These are phyloP conservation scores for Penicillium samsonianum DNA, from an alignment of 495 filamentous ascomycete species.

Conservation along the genomic window DNA sequence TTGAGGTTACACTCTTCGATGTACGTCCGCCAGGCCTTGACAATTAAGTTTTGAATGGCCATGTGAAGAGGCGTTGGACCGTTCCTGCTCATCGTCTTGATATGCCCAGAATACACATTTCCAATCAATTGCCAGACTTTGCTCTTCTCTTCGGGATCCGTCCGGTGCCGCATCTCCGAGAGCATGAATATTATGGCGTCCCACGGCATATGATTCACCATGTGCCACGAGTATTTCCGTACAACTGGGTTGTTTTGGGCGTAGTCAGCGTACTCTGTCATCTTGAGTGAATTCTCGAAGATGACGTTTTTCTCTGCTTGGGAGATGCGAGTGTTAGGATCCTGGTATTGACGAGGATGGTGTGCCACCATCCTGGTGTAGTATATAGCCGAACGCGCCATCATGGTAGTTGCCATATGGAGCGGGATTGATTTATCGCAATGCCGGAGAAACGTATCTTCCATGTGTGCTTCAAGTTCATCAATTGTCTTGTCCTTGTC, in stretches of 20 bases:
- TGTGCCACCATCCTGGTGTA: constrained; percentile 40
- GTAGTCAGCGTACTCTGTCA: constrained; percentile 38
- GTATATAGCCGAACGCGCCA: constrained; percentile 41
- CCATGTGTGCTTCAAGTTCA: constrained; percentile 35
- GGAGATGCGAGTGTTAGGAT: constrained; percentile 28
- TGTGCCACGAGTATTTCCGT: constrained; percentile 37
- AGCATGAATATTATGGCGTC: constrained; percentile 47
- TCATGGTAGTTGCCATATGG: constrained; percentile 54
- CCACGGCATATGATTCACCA: constrained; percentile 43
- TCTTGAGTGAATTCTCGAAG: constrained; percentile 38
- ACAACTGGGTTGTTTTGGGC: constrained; percentile 28
- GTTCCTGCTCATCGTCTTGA: constrained; percentile 21
- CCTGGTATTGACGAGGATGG: constrained; percentile 45
- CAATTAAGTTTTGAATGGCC: constrained; percentile 38
- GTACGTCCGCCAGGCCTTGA: constrained; percentile 41
- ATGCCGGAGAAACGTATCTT: constrained; percentile 52
- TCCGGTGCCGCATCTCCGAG: constrained; percentile 38
- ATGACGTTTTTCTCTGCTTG: constrained; percentile 40
- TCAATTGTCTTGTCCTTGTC: constrained; percentile 50
- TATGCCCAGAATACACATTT: constrained; percentile 30
- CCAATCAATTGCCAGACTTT: constrained; percentile 40
- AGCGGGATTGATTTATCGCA: constrained; percentile 63
- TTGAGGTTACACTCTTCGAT: constrained; percentile 28
- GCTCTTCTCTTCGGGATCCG: constrained; percentile 28
- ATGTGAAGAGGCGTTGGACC: constrained; percentile 32